phyloP scores from a whole-genome alignment of 805 yeast genomes.

The Osmozyma mogii region DNA sequence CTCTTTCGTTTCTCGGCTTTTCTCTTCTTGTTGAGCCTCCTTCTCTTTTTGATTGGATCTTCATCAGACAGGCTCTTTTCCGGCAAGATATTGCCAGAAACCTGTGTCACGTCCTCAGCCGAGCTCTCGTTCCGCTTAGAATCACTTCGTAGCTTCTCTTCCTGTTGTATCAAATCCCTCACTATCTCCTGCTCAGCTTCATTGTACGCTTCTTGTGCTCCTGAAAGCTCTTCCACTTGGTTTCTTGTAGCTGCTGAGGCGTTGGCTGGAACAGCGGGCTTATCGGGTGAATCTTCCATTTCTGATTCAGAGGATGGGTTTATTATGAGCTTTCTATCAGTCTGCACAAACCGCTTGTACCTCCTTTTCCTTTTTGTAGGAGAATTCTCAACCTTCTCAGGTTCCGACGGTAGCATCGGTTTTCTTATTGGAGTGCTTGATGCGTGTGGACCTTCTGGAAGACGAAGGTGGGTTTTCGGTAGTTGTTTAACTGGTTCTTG shows the following conservation, averaged over 20 bases:
- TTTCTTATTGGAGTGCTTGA: too few species aligned
- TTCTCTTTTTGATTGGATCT: slow-evolving; percentile 1
- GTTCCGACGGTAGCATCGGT: neutral
- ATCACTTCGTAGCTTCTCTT: slow-evolving; percentile 1
- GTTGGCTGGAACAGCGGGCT: too few species aligned
- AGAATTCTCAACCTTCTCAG: neutral
- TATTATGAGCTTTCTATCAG: slow-evolving; percentile 6
- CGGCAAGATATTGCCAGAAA: too few species aligned
- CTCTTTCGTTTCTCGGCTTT: neutral
- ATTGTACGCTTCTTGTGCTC: neutral
- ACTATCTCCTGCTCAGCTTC: slow-evolving; percentile 1
- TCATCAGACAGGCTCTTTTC: slow-evolving; percentile 1
- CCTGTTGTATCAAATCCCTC: slow-evolving; percentile 1
- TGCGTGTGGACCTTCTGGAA: too few species aligned
- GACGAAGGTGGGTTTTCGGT: too few species aligned
- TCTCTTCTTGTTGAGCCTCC: slow-evolving; percentile 5
- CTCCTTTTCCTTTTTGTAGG: neutral
- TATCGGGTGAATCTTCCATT: too few species aligned
- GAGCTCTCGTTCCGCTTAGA: too few species aligned
- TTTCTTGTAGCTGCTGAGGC: too few species aligned
- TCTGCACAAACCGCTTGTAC: slow-evolving; percentile 4
- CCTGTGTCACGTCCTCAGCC: too few species aligned
- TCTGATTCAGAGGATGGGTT: slow-evolving; percentile 15
- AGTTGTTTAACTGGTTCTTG: neutral
- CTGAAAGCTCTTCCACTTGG: slow-evolving; percentile 1